phyloP scores from a whole-genome alignment of 2,329 filamentous ascomycete genomes.

The Penicillium sp. region DNA sequence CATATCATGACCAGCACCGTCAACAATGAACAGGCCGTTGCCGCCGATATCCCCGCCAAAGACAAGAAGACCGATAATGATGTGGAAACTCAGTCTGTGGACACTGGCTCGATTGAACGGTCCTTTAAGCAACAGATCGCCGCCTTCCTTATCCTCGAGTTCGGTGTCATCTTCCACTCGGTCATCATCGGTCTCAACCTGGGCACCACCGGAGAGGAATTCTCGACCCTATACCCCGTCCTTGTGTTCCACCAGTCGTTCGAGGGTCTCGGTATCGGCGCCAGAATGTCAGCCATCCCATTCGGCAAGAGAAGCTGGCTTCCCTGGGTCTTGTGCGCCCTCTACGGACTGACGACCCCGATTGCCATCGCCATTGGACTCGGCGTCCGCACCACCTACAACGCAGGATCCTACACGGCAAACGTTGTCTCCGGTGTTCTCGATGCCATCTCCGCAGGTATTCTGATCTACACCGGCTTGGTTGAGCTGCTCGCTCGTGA shows the following conservation, averaged over 20 bases:
- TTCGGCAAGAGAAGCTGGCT: conserved; percentile 43
- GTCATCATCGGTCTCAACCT: conserved; percentile 68
- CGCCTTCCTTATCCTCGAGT: conserved; percentile 58
- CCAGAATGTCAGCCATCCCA: conserved; percentile 62
- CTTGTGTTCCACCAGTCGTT: conserved; percentile 69
- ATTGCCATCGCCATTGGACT: conserved; percentile 21
- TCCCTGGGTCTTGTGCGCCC: conserved; percentile 18
- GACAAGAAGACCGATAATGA: conserved; percentile 5
- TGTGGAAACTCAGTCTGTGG: conserved; percentile 8
- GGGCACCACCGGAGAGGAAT: conserved; percentile 63
- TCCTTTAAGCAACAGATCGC: conserved; percentile 45
- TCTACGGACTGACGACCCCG: conserved; percentile 20
- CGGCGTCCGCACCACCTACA: conserved; percentile 19
- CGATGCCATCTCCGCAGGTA: conserved; percentile 18
- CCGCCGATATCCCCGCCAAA: background rate
- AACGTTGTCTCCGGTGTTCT: conserved; percentile 18
- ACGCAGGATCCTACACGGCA: conserved; percentile 15
- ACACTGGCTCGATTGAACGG: conserved; percentile 24
- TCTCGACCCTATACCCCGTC: conserved; percentile 63
- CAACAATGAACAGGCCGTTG: conserved; percentile 5
- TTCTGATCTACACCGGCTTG: conserved; percentile 19
- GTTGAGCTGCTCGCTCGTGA: conserved; percentile 21
- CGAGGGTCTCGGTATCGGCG: conserved; percentile 67
- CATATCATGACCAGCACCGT: conserved; percentile 14
- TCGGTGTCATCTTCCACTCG: conserved; percentile 67